Percentiles rank a stretch among this genome's conserved stretches.
These are phyloP conservation scores for Tetrapisispora nanseiensis DNA, from an alignment of 805 yeast genomes.

Conservation along the genomic window DNA sequence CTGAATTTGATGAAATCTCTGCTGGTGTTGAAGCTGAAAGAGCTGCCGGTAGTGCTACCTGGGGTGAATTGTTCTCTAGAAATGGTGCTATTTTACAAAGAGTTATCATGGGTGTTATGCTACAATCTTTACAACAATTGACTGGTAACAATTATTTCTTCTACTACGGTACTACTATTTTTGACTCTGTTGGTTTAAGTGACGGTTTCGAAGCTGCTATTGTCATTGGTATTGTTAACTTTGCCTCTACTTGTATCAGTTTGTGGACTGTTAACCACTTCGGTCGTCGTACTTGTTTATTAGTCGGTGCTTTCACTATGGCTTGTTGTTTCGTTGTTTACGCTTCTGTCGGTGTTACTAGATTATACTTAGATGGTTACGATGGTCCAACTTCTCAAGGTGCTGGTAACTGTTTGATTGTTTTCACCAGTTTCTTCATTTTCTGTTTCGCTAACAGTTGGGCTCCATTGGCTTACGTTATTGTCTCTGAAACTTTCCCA, in stretches of 20 bases:
- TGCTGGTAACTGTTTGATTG: conserved; percentile 32
- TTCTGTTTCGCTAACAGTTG: conserved; percentile 62
- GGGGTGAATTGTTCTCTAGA: conserved; percentile 43
- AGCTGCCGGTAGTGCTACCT: conserved; percentile 49
- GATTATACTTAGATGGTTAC: conserved; percentile 31
- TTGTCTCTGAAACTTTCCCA: conserved; percentile 58
- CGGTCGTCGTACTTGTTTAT: conserved; percentile 39
- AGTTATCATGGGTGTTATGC: conserved; percentile 39
- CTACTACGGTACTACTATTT: conserved; percentile 43
- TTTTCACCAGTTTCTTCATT: conserved; percentile 38
- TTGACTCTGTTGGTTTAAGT: conserved; percentile 26
- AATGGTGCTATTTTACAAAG: conserved; percentile 45
- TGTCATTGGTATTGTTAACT: conserved; percentile 46
- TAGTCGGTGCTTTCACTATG: conserved; percentile 41
- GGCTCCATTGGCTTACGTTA: conserved; percentile 58
- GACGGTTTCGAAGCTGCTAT: conserved; percentile 50
- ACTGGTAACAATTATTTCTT: conserved; percentile 56
- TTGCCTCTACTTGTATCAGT: conserved; percentile 42
- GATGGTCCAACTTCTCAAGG: conserved; percentile 29
- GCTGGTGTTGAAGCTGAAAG: conserved; percentile 53
- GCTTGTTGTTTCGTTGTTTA: conserved; percentile 35
- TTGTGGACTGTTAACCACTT: conserved; percentile 40
- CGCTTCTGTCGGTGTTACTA: conserved; percentile 49
- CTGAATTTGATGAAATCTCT: conserved; percentile 41
- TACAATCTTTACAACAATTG: conserved; percentile 56